Percentiles rank a stretch among this genome's conserved stretches.
These are phyloP conservation scores for Lecanicillium sp. DNA, from an alignment of 2,329 filamentous ascomycete genomes.

Conservation along the genomic window DNA sequence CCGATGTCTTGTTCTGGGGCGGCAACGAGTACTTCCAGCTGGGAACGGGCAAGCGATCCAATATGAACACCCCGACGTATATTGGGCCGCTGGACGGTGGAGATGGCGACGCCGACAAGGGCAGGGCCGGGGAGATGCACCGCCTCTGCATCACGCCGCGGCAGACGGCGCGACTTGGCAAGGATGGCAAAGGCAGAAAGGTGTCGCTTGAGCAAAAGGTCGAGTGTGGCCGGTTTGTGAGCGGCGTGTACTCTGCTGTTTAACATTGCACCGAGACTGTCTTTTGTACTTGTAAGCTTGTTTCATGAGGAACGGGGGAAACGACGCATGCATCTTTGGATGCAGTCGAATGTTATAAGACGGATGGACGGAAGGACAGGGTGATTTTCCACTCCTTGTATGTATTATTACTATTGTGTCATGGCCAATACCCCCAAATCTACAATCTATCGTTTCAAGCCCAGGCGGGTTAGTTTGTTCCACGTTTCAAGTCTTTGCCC, in stretches of 20 bases:
- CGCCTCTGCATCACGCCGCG: conserved; percentile 75
- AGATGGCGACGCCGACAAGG: conserved; percentile 48
- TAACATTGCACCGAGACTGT: conserved; percentile 17
- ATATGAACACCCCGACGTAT: conserved; percentile 66
- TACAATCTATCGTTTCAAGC: too few species aligned
- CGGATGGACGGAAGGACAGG: too few species aligned
- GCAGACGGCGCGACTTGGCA: conserved; percentile 58
- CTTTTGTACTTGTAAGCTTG: too few species aligned
- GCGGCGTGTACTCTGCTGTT: conserved; percentile 69
- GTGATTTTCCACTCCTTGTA: too few species aligned
- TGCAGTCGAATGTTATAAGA: too few species aligned
- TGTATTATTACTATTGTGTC: too few species aligned
- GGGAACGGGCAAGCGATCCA: conserved; percentile 82
- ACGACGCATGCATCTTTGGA: too few species aligned
- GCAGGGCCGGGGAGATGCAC: conserved; percentile 56
- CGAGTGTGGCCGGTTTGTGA: conserved; percentile 76
- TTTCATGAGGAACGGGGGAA: too few species aligned
- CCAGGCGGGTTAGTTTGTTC: too few species aligned
- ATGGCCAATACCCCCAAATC: too few species aligned
- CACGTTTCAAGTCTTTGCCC: too few species aligned
- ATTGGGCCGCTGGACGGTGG: conserved; percentile 67
- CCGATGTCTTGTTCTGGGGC: conserved; percentile 88
- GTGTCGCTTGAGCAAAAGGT: conserved; percentile 78
- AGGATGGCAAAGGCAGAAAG: conserved; percentile 53
- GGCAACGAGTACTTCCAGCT: conserved; percentile 92